These are phyloP conservation scores for Ascochyta rabiei DNA, from an alignment of 2,329 filamentous ascomycete genomes.

Conservation along the genomic window DNA sequence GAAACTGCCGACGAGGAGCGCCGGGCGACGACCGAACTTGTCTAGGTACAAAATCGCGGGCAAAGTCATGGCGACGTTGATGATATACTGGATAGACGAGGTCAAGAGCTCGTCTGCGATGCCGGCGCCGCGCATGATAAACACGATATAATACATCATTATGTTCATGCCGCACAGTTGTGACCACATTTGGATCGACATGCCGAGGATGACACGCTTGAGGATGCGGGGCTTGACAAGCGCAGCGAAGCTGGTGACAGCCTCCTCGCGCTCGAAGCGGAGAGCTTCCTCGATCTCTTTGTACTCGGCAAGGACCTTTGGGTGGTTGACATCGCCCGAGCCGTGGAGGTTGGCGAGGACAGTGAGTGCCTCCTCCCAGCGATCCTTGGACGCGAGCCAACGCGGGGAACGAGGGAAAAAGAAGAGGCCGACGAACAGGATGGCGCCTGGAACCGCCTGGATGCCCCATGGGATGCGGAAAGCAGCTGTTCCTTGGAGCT, in stretches of 20 bases:
- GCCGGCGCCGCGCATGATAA: conserved; percentile 64
- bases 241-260: conserved; percentile 56
- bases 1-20: conserved; percentile 62
- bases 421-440: conserved; percentile 49
- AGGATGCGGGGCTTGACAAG: conserved; percentile 60
- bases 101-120: conserved; percentile 64
- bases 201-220: conserved; percentile 63
- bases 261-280: conserved; percentile 60
- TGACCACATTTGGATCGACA: conserved; percentile 37
- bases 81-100: conserved; percentile 67
- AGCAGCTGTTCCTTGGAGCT: conserved; percentile 52
- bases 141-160: conserved; percentile 64
- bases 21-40: conserved; percentile 62
- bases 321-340: conserved; percentile 60
- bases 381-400: conserved; percentile 72
- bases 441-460: conserved; percentile 50
- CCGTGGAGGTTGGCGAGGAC: conserved; percentile 63
- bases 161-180: conserved; percentile 62
- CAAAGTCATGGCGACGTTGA: conserved; percentile 66
- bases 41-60: conserved; percentile 67
- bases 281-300: conserved; percentile 65
- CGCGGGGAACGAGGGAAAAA: conserved; percentile 62
- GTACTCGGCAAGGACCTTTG: conserved; percentile 68
- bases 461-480: conserved; percentile 53
- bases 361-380: conserved; percentile 68